Evolutionary conservation across 495 filamentous ascomycete species (phyloP).

Genomic region (Podospora fimiseda): DNA sequence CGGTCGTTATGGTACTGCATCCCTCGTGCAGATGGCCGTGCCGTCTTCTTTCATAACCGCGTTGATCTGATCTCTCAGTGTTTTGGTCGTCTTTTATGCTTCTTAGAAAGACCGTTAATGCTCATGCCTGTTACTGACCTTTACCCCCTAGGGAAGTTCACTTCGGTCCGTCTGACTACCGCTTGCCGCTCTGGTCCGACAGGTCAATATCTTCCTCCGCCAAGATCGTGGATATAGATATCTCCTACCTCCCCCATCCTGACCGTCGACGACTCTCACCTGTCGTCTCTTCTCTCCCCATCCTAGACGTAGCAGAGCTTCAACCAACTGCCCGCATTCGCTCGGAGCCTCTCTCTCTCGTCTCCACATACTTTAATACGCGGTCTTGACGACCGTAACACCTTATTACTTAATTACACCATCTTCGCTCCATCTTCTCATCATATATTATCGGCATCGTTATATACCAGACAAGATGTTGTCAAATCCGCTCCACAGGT

Average conservation of each 20-base stretch:
- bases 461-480: constrained; percentile 41
- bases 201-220: constrained; percentile 27
- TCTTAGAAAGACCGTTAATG: constrained; percentile 36
- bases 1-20: constrained; percentile 28
- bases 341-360: constrained; percentile 34
- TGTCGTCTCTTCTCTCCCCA: constrained; percentile 29
- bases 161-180: constrained; percentile 43
- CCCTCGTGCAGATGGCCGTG: constrained; percentile 31
- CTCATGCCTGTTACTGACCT: constrained; percentile 36
- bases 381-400: constrained; percentile 28
- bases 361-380: constrained; percentile 22
- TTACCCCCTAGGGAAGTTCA: constrained; percentile 35
- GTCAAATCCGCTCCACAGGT: constrained; percentile 55
- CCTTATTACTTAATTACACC: constrained; percentile 24
- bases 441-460: not conserved
- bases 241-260: constrained; percentile 26
- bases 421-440: not conserved
- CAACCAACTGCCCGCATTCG: constrained; percentile 45
- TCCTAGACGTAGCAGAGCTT: constrained; percentile 38
- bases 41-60: constrained; percentile 34
- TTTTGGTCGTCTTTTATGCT: constrained; percentile 40
- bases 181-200: constrained; percentile 29
- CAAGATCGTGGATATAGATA: constrained; percentile 39
- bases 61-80: constrained; percentile 37
- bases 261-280: constrained; percentile 33